Base-by-base conservation (phyloP, 164 flowering plant species). In the Liquidambar formosana region DNA sequence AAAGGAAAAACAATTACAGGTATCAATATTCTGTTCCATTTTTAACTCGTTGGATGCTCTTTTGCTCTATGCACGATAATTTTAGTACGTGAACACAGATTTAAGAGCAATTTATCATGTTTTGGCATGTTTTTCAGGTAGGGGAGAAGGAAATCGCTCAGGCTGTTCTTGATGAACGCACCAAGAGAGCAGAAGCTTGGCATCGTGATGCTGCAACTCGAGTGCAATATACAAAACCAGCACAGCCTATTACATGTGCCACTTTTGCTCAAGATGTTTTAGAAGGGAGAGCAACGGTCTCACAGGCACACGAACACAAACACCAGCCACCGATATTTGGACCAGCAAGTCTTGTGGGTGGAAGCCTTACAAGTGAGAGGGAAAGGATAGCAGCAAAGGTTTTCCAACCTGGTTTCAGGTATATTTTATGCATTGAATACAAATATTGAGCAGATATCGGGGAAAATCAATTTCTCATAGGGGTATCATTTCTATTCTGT, bases 211-310 rank as follows among this genome's bases (percentile, higher is more conserved):
- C 96, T 73, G 97, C 93, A 15, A 63, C 65, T 38, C 81, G 82
- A 60, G 86, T 88, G 60, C 84, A 54, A 51, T 89, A 78, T 68
- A 76, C 91, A 60, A 87, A 81, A 77, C 97, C 98, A 45, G 90
- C 93, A 27, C 82, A 77, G 54, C 99, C 99, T 5, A 93, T 96
- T 61, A 93, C 97, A 9, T 96, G 99, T 81, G 97, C 99, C 27
- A 88, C 98, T 49, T 96, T 96, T 86, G 98, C 99, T 63, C 99
- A 90, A 79, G 99, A 96, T 81, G 97, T 93, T 38, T 14, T 96
- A 48, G 98, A 96, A 85, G 99, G 99, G 62, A 90, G 98, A 79
- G 96, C 97, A 18, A 78, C 66, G 28, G 85, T 80, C 66, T 86
- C 96, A 23, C 82, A 92, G 51, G 85, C 80, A 11, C 97, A 88